Evolutionary conservation across 2,329 filamentous ascomycete species (phyloP), one percentile per base, ranked within the genome.

Genomic region (Rachicladosporium sp.): DNA sequence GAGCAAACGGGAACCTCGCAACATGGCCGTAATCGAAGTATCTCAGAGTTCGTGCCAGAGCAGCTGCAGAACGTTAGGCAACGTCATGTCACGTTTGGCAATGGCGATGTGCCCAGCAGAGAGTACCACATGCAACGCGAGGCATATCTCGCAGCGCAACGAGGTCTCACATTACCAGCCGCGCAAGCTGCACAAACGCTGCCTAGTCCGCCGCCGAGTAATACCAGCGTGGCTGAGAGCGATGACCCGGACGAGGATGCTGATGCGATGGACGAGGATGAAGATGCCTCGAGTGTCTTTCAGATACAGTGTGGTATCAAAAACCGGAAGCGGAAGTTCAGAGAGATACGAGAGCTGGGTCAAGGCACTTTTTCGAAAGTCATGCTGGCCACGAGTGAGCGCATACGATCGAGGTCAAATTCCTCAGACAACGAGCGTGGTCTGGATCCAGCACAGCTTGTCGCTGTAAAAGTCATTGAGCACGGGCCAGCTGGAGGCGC

Each of bases 341-440:
- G 83, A 48, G 82, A 81, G 9, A 64, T 98, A 31, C 80, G 83
- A 43, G 67, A 80, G 47, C 72, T 98, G 4, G 91, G 91, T 4
- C 85, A 94, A 52, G 91, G 91, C 30, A 95, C 91, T 0, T 98
- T 98, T 60, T 95, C 88, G 58, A 84, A 84, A 54, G 91, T 98
- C 11, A 81, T 93, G 64, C 69, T 98, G 31, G 91, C 88, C 4
- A 93, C 88, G 8, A 86, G 82, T 52, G 78, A 93, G 55, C 72
- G 76, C 31, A 62, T 63, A 23, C 23, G 23, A 27, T 27, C 23
- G 23, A 27, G 7, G 7, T 27, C 23, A 8, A 27, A 27, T 27
- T 27, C 23, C 6, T n/a, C 19, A 7, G 30, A 33, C 6, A 48
- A 56, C 31, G 68, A 71, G 56, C 56, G 63, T 31, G 46, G 57